phyloP scores from a whole-genome alignment of 768 basidiomycete genomes.

The Collybiopsis luxurians region DNA sequence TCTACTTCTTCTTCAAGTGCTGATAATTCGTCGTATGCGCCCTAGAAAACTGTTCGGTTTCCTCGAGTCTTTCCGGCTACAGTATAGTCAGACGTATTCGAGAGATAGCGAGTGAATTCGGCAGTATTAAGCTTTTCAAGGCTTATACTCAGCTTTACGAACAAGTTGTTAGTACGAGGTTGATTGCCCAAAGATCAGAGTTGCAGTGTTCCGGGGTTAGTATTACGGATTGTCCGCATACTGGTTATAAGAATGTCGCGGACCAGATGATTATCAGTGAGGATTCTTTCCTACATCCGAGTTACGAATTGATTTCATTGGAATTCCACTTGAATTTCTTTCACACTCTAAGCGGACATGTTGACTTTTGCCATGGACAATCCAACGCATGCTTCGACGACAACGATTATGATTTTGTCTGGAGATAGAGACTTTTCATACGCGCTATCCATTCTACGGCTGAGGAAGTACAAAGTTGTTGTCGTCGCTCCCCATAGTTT shows the following conservation, averaged over 20 bases:
- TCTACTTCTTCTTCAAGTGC: no score
- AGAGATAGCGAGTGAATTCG: slow-evolving; percentile 42
- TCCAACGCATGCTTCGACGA: slow-evolving; percentile 41
- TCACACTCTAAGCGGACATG: slow-evolving; percentile 5
- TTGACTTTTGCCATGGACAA: slow-evolving; percentile 53
- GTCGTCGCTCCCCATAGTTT: slow-evolving; percentile 36
- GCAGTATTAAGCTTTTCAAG: slow-evolving; percentile 47
- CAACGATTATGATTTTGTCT: slow-evolving; percentile 58
- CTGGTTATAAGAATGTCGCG: slow-evolving; percentile 36
- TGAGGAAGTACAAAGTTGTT: slow-evolving; percentile 51
- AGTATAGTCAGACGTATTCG: slow-evolving; percentile 41
- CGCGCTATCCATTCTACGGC: slow-evolving; percentile 53
- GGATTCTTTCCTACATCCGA: neutral
- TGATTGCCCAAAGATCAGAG: slow-evolving; percentile 30
- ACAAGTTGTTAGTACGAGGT: slow-evolving; percentile 13
- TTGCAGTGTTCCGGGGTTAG: slow-evolving; percentile 43
- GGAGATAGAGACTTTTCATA: slow-evolving; percentile 69
- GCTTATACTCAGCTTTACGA: slow-evolving; percentile 49
- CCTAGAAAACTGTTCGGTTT: slow-evolving; percentile 35
- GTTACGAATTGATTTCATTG: slow-evolving; percentile 7
- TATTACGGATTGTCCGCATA: slow-evolving; percentile 38
- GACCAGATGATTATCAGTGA: slow-evolving; percentile 52
- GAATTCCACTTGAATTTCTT: slow-evolving; percentile 25
- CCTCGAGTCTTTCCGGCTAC: slow-evolving; percentile 37
- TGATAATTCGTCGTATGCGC: no score